Percentiles rank a stretch among this genome's conserved stretches.
Conservation (phyloP, 495 filamentous ascomycete species). For the Aspergillus ellipticus region DNA sequence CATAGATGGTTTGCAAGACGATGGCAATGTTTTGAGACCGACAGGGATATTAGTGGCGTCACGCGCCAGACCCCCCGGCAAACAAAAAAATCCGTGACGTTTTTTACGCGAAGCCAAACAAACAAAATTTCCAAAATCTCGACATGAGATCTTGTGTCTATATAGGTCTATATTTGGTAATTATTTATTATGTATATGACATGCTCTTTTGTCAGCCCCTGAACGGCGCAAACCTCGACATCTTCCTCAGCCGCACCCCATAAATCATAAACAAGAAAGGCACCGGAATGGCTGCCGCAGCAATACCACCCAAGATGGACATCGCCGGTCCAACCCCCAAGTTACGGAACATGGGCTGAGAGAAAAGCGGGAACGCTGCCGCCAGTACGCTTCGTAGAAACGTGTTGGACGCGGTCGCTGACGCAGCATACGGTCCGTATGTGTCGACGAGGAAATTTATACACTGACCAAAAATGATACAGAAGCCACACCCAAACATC, state of each 20-base stretch:
- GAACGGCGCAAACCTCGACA: constrained; percentile 3
- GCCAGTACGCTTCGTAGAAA: constrained; percentile 36
- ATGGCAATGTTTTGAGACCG: no score
- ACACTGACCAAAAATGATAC: constrained; percentile 35
- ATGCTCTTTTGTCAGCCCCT: background rate
- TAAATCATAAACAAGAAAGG: constrained; percentile 37
- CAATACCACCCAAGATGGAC: constrained; percentile 32
- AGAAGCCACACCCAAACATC: constrained; percentile 27
- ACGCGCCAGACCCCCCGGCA: no score
- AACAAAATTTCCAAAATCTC: no score
- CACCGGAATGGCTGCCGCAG: constrained; percentile 26
- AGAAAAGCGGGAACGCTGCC: constrained; percentile 30
- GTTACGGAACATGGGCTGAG: constrained; percentile 30
- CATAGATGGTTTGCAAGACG: no score
- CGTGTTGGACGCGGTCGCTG: constrained; percentile 33
- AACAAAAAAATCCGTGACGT: no score
- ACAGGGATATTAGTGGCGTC: no score
- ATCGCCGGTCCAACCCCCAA: constrained; percentile 32
- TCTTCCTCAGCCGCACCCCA: background rate
- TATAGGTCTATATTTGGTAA: no score
- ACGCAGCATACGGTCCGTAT: constrained; percentile 32
- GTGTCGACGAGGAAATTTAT: constrained; percentile 40
- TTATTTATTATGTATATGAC: background rate
- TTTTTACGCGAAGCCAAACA: no score
- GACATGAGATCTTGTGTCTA: no score